Base-by-base conservation (phyloP, 148 eudicot species). In the Bassia scoparia region DNA sequence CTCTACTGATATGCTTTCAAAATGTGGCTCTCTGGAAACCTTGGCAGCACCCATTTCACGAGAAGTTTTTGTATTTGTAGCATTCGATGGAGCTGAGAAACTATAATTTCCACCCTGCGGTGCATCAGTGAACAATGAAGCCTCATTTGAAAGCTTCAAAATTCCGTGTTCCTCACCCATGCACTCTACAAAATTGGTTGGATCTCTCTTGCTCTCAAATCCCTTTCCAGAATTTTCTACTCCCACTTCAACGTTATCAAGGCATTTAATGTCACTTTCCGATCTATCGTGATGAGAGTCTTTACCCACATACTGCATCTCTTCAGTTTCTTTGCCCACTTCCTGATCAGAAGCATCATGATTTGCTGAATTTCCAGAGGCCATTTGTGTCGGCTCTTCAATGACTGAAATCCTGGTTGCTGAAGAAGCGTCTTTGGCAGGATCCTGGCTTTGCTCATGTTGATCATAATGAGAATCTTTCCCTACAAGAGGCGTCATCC, bases 1-100 rank as follows among this genome's bases (percentile, higher is more conserved):
- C 30, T 81, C 76, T 38, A 73, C 67, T 18, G 68, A 68, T 54
- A 58, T 77, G 74, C 80, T 80, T 66, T 77, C 84, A 65, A 46
- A 10, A 34, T 53, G 76, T 71, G 73, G 49, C 41, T 68, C 70
- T 67, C 41, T 72, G 31, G 80, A 73, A 74, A 72, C 71, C 20
- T 16, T 49, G 50, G 59, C 26, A 54, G 78, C 59, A 80, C 38
- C 77, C 68, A 43, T 49, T 30, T 71, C 76, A 35, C 26, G 48
- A 50, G 61, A 43, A 7, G 21, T 30, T 46, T 18, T 54, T 38
- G 20, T 2, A 23, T 67, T 64, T 41, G 27, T 27, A 35, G 46
- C 50, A 67, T 18, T 61, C 68, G 73, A 38, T 49, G 44, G 60
- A 73, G 24, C 70, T 49, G 69, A 26, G 15, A 65, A 64, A 68